Evolutionary conservation across 495 filamentous ascomycete species (phyloP), one percentile per base, ranked within the genome.

Genomic region (Aspergillus leporis): DNA sequence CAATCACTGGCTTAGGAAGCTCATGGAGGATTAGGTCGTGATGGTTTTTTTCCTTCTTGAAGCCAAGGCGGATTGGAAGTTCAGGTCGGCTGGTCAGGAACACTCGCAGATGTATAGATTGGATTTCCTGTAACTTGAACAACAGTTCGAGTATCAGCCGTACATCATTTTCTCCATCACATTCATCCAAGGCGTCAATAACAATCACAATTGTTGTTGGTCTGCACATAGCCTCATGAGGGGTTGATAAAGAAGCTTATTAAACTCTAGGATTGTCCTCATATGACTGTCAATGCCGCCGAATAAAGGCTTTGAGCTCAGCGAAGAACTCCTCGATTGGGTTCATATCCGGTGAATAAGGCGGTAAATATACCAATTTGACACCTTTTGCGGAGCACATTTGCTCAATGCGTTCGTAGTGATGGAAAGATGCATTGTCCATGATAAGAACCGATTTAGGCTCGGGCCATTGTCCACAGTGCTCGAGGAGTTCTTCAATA

Each of bases 111-210:
- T 53, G n/a, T 5, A 67, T 14, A 6, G 38, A 59, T 13, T 18
- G 51, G 14, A 60, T 8, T n/a, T 61, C 18, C 43, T 61, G 19
- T 10, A 67, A n/a, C 56, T 59, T 52, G 13, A 61, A 48, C 6
- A 81, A 63, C 1, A 81, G 65, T 25, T 66, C 56, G 31, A 84
- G 72, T 34, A 84, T 69, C 7, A 58, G 32, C 53, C 55, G 59
- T 7, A 78, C 66, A 53, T 79, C 72, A n/a, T 74, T 51, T 6
- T 81, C 75, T 4, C 61, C n/a, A 0, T 75, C 79, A 59, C 80
- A 83, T 61, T 83, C 79, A 58, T 82, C 80, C n/a, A 84, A 66
- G 38, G 81, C 81, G 64, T 84, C 80, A 49, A 84, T 64, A 7
- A 81, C 70, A 53, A 53, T 53, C 28, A 53, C 31, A 36, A 52